Percentiles rank a stretch among this genome's conserved stretches.
phyloP scores from a whole-genome alignment of 768 basidiomycete genomes.

The Tephrocybe sp. region DNA sequence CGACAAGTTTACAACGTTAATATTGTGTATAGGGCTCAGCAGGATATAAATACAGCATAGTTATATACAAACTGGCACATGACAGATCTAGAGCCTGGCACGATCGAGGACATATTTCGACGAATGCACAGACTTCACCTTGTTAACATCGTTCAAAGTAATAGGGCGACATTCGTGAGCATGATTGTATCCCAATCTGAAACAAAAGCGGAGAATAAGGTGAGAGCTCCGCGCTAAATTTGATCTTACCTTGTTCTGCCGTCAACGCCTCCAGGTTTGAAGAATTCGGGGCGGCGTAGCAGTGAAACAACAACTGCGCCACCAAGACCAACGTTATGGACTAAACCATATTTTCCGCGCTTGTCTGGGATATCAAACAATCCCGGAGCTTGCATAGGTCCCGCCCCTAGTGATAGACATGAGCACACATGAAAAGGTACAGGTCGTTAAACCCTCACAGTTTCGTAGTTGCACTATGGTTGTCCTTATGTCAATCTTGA shows the following conservation, averaged over 20 bases:
- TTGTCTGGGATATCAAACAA: slow-evolving; percentile 62
- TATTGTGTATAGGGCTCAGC: too few species aligned
- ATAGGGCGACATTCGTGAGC: slow-evolving; percentile 65
- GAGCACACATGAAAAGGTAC: background rate
- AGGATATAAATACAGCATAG: background rate
- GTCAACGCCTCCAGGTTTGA: slow-evolving; percentile 60
- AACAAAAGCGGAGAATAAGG: background rate
- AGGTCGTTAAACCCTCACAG: slow-evolving; percentile 41
- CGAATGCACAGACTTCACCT: slow-evolving; percentile 69
- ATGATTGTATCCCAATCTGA: slow-evolving; percentile 80
- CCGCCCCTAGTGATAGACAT: slow-evolving; percentile 56
- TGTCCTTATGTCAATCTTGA: slow-evolving; percentile 6
- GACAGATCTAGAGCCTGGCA: slow-evolving; percentile 40
- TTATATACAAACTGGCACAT: background rate
- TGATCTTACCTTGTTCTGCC: slow-evolving; percentile 57
- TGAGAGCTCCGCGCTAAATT: background rate
- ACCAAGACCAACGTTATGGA: slow-evolving; percentile 84
- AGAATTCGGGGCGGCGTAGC: slow-evolving; percentile 79
- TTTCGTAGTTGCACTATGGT: slow-evolving; percentile 74
- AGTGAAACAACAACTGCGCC: slow-evolving; percentile 79
- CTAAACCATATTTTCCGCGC: slow-evolving; percentile 77
- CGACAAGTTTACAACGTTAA: too few species aligned
- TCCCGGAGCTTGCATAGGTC: slow-evolving; percentile 79
- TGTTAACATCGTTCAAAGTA: slow-evolving; percentile 65
- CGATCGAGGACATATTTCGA: slow-evolving; percentile 50